Evolutionary conservation across 176 grass and related monocot genomes (phyloP).

Genomic region (Luzula sylvatica): DNA sequence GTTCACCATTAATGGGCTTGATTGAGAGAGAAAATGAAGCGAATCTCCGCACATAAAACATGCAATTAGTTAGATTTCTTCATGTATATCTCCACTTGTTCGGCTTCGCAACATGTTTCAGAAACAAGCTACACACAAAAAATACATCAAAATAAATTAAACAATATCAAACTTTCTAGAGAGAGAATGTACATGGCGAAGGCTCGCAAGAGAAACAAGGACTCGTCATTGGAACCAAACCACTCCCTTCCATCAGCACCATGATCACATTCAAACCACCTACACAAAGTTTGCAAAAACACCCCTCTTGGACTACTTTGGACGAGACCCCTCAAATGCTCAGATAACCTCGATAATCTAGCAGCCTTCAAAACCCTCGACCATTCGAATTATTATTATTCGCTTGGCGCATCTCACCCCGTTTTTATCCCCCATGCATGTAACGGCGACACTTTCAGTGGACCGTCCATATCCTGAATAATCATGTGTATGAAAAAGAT

Average conservation of each 20-base stretch:
- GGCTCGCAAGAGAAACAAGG: background rate
- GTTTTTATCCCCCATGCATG: slow-evolving; percentile 1
- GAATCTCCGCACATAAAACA: too few species aligned
- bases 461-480: background rate
- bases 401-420: background rate
- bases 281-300: slow-evolving; percentile 10
- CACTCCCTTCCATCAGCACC: background rate
- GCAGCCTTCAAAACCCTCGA: background rate
- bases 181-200: background rate
- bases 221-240: background rate
- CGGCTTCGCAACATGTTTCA: background rate
- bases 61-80: background rate
- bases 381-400: background rate
- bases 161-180: background rate
- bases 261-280: slow-evolving; percentile 8
- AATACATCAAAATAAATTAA: background rate
- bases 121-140: slow-evolving; percentile 3
- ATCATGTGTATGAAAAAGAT: too few species aligned
- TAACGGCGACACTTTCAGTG: background rate
- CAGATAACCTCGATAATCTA: background rate
- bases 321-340: slow-evolving; percentile 1
- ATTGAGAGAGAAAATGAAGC: too few species aligned
- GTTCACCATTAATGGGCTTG: too few species aligned
- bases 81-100: slow-evolving; percentile 8
- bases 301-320: background rate